Base-by-base conservation (phyloP, 306 rosid species). In the Cucurbita maxima region DNA sequence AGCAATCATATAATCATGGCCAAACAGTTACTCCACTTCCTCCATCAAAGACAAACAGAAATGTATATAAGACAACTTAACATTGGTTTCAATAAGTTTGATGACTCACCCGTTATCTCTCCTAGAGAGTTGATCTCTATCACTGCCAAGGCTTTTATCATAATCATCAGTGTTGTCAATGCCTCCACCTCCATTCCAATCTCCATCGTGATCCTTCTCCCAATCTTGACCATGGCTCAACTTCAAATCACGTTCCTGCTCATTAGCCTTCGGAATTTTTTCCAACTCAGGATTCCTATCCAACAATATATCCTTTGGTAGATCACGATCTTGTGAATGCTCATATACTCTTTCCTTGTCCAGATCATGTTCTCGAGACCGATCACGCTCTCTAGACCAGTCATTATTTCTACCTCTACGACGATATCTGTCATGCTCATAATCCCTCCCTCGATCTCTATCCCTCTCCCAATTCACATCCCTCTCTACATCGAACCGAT, bases 271-370 rank as follows among this genome's bases (percentile, higher is more conserved):
- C 30, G 57, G 56, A 64, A 69, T 79, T 61, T 78, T 79, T 18
- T 82, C 88, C 67, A 66, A 79, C 75, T 76, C 72, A 57, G 67
- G 80, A 63, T 85, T 88, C 68, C 53, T 80, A 75, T 82, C 82
- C 57, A 77, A 57, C 36, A 82, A 80, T 77, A 78, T 71, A 55
- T 84, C 87, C 77, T 83, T 82, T 14, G 38, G 70, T 37, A 57
- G 79, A 43, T 83, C 96, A 79, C 67, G 79, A 77, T 83, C 84
- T 74, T 10, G 84, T 63, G 48, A 67, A 70, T 78, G 87, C 20
- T 81, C 88, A 51, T 81, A 71, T 73, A 85, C 82, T 80, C 88
- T 86, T 60, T 85, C 91, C 75, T 83, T 86, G 52, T 84, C 92
- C 56, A 41, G 74, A 6, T 80, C 95, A 69, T 1, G 86, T 61